These are phyloP conservation scores for Annulohypoxylon truncatum DNA, from an alignment of 2,329 filamentous ascomycete species.

Conservation along the genomic window DNA sequence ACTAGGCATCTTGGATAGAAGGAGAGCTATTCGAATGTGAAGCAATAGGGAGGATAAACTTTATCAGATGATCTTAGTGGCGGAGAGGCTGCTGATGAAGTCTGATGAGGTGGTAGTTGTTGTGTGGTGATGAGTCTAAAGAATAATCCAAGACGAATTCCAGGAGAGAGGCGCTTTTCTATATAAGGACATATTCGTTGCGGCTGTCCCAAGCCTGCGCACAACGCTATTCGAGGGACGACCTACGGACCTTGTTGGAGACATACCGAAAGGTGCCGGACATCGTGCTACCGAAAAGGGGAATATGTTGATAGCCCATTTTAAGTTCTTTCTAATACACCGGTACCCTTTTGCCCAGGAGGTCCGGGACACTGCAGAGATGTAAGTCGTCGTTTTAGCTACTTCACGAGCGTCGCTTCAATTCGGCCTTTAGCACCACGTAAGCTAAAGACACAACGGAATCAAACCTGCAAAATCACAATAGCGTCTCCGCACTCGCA, in stretches of 20 bases:
- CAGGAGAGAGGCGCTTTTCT: slow-evolving; percentile 9
- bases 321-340: slow-evolving; percentile 28
- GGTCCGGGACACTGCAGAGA: slow-evolving; percentile 40
- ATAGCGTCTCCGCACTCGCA: not conserved
- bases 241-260: slow-evolving; percentile 45
- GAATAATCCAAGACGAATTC: not conserved
- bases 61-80: slow-evolving; percentile 2
- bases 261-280: slow-evolving; percentile 43
- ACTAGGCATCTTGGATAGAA: slow-evolving; percentile 51
- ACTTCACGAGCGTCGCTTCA: not conserved
- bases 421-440: not conserved
- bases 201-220: not conserved
- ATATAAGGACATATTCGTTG: slow-evolving; percentile 21
- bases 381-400: not conserved
- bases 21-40: not conserved
- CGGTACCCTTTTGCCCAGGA: slow-evolving; percentile 33
- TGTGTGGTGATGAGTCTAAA: slow-evolving; percentile 3
- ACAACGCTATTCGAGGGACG: slow-evolving; percentile 1
- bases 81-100: not conserved
- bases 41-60: not conserved
- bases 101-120: not conserved
- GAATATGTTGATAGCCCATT: slow-evolving; percentile 24
- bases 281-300: slow-evolving; percentile 32
- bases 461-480: not conserved
- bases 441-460: not conserved